Conservation (phyloP, 768 basidiomycete genomes). For the Auriscalpium orientale region DNA sequence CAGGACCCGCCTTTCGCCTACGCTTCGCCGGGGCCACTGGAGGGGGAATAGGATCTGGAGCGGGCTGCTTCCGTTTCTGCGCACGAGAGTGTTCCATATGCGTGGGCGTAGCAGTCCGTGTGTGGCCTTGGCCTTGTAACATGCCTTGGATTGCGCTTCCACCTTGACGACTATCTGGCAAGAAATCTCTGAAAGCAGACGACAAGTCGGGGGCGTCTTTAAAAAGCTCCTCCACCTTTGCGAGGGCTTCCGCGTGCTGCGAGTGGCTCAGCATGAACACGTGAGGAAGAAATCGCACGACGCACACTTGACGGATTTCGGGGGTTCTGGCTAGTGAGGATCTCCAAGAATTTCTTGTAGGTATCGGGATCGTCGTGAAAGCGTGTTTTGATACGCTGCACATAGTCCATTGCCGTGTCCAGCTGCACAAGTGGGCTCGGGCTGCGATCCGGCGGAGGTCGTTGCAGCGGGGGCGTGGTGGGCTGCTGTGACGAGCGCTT, state of each 20-base stretch:
- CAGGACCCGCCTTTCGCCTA: conserved; percentile 54
- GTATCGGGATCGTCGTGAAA: conserved; percentile 76
- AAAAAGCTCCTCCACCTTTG: conserved; percentile 61
- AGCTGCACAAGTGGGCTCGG: neutral
- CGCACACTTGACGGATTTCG: too few relatives aligned
- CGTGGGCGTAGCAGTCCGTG: conserved; percentile 12
- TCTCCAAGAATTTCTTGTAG: conserved; percentile 72
- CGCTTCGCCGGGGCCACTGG: conserved; percentile 55
- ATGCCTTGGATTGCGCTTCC: conserved; percentile 9
- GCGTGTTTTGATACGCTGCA: conserved; percentile 93
- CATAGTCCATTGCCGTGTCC: conserved; percentile 80
- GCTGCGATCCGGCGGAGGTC: neutral
- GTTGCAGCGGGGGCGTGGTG: neutral
- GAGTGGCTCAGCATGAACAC: conserved; percentile 5
- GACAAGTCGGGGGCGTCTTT: conserved; percentile 70
- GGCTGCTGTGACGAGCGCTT: neutral
- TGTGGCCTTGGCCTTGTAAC: conserved; percentile 11
- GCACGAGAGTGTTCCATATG: conserved; percentile 32
- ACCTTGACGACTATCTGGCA: conserved; percentile 32
- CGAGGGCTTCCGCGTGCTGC: conserved; percentile 56
- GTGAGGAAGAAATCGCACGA: too few relatives aligned
- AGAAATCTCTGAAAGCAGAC: conserved; percentile 67
- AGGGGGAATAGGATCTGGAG: neutral
- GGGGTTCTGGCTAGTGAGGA: conserved; percentile 58
- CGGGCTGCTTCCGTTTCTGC: conserved; percentile 27